Evolutionary conservation across 1,139 yeast species (phyloP), one percentile per base, ranked within the genome.

Genomic region (Yamadazyma friedrichii): DNA sequence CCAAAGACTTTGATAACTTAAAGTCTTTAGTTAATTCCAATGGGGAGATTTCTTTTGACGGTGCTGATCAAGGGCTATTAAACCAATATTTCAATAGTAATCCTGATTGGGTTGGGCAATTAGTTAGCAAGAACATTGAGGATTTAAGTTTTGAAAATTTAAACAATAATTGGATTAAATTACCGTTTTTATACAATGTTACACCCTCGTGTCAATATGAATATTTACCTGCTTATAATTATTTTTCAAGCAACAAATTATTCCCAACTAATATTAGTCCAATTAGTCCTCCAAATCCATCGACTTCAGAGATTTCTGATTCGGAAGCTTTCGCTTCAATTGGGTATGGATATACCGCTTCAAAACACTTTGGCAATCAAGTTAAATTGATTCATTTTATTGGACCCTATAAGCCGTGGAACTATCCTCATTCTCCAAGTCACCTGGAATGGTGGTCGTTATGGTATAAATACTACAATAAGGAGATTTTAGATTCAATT

Each of bases 31-130:
- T 74, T 32, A 41, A 53, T 39, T 44, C 59, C 8, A 53, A 59
- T 13, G 46, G 52, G 13, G 67, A 74, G 15, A 52, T 61, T 8
- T 80, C 93, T 0, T 88, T 89, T 56, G 98, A 91, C 61, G 97
- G 97, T 40, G 96, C 96, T 3, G 98, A 93, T 61, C 98, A 93
- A 62, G 98, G 98, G 9, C 69, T 93, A 35, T 67, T 93, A 51
- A 93, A 93, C 61, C 88, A 87, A 58, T 86, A 77, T 58, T 88
- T 88, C 59, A 82, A 78, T 45, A 59, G 59, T 6, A 56, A 62
- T 48, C 75, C 76, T 10, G 72, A 71, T 51, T 71, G 77, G 76
- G 70, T 70, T 2, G 46, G 40, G n/a, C 47, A 47, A 11, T 35
- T 54, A 16, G 46, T 56, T 9, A 37, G 31, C 2, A 33, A 35